Evolutionary conservation across 2,329 filamentous ascomycete species (phyloP), one percentile per base, ranked within the genome.

Genomic region (Aspergillus luchuensis): DNA sequence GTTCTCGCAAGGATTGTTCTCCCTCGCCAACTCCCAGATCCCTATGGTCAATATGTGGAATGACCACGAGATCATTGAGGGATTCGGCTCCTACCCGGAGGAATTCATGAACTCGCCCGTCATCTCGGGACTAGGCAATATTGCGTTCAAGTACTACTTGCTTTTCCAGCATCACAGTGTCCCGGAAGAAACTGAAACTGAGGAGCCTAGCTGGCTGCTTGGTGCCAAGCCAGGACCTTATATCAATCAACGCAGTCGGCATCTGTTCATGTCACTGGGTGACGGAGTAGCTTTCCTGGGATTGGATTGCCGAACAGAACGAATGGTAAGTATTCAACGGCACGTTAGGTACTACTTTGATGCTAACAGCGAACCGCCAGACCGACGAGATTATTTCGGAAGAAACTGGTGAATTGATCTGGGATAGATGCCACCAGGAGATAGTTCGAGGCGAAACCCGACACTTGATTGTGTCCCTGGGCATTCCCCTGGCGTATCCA

Each of bases 21-120:
- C 90, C n/a, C 85, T 99, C 72, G 95, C 94, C 5, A 93, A 89
- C 68, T 90, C 91, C 2, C 94, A 98, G 74, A 98, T 99, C 49
- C 93, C 95, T 8, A 98, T 97, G 93, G 87, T 99, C 69, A 99
- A 99, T 74, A 93, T 99, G 75, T 97, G 91, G 82, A 94, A 98
- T 75, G 95, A 98, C 69, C 95, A 98, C 73, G 91, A 95, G 67
- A 90, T 93, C 67, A 93, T 93, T 65, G 90, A 93, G 76, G 95
- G 96, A 1, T 99, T 89, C 72, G 95, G 95, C 6, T 97, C 92
- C 0, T 99, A 98, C 74, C 89, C 93, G 4, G 86, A 97, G 67
- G 87, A 91, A 66, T 95, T 97, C 71, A 98, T 97, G 92, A 87
- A 85, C 66, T 91, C 91, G 2, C 90, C 91, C 0, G 91, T 98